phyloP scores from a whole-genome alignment of 257 asterid genomes.

The Solanum sitiens region DNA sequence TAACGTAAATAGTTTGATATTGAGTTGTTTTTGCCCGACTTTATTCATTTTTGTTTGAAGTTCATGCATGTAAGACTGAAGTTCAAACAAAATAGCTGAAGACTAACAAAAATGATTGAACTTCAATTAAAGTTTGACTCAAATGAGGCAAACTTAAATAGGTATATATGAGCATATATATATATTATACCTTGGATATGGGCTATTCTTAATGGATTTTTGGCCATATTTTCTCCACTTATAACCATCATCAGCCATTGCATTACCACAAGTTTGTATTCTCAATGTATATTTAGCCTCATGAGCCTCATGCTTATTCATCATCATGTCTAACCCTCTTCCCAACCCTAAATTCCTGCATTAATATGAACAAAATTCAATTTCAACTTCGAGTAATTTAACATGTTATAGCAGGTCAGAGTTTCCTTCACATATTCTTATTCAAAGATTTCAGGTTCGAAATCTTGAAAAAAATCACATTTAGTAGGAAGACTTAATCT shows the following conservation, averaged over 20 bases:
- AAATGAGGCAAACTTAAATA: too few relatives aligned
- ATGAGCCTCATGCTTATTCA: slow-evolving; percentile 6
- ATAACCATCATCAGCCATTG: slow-evolving; percentile 81
- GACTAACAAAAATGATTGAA: background rate
- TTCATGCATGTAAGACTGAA: background rate
- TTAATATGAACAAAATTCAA: background rate
- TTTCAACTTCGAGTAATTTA: too few relatives aligned
- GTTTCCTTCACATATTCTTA: background rate
- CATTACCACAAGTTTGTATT: slow-evolving; percentile 60
- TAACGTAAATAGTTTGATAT: background rate
- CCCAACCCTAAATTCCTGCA: slow-evolving; percentile 37
- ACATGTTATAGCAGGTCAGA: background rate
- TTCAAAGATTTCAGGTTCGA: background rate
- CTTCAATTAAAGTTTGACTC: background rate
- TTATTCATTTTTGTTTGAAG: background rate
- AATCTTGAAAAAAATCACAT: background rate
- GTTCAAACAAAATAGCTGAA: background rate
- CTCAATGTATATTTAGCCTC: slow-evolving; percentile 50
- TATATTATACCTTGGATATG: slow-evolving; percentile 57
- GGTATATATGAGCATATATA: too few relatives aligned
- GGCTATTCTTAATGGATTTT: slow-evolving; percentile 85
- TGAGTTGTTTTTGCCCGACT: background rate
- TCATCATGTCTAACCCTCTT: slow-evolving; percentile 17
- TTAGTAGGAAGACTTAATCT: background rate
- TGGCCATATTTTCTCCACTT: slow-evolving; percentile 99